Conservation (phyloP, 202 grass and related monocot species). For the Carex sylvatica region DNA sequence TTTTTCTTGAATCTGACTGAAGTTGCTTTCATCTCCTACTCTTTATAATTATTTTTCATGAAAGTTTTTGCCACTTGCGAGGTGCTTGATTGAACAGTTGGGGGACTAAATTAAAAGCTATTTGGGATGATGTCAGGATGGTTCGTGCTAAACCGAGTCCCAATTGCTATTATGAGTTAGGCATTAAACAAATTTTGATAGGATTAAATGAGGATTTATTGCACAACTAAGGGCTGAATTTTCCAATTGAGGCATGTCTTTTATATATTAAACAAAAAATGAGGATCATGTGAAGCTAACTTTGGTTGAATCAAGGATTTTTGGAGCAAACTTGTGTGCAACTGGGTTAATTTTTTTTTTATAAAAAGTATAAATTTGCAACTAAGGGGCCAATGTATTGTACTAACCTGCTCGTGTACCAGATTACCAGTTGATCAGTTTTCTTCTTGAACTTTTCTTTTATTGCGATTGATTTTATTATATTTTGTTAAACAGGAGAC, state of each 20-base stretch:
- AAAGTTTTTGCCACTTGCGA: not conserved
- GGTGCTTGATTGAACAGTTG: not conserved
- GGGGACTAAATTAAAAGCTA: not conserved
- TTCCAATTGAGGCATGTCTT: not conserved
- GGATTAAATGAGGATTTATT: not conserved
- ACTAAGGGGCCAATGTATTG: not conserved
- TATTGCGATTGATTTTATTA: not conserved
- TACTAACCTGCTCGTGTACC: not conserved
- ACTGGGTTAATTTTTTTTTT: not conserved
- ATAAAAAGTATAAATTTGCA: not conserved
- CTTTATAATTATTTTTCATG: not conserved
- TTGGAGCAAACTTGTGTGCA: not conserved
- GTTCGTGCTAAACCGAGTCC: not conserved
- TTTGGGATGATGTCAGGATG: not conserved
- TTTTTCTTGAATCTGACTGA: not conserved
- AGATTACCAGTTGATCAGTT: not conserved
- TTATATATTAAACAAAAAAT: not conserved
- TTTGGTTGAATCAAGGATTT: not conserved
- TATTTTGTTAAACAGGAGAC: slow-evolving; percentile 11
- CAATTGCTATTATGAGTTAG: not conserved
- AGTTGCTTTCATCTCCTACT: not conserved
- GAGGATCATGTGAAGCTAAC: not conserved
- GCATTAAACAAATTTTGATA: not conserved
- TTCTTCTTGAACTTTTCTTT: not conserved
- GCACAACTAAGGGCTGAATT: not conserved